Evolutionary conservation across 441 rosid species (phyloP).

Genomic region (Jatropha multifida): DNA sequence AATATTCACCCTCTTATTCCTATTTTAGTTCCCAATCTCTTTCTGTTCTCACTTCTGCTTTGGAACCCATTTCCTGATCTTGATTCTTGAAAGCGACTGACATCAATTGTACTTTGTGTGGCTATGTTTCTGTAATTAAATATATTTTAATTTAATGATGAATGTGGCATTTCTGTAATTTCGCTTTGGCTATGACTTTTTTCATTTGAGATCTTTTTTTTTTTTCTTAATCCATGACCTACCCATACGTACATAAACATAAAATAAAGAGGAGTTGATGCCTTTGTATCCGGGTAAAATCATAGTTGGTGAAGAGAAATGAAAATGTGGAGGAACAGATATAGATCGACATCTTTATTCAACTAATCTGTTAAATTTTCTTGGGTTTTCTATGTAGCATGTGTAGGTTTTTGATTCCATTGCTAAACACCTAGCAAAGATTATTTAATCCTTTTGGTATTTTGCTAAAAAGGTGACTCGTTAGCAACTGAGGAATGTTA

Average conservation of each 20-base stretch:
- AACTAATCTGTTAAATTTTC: background rate
- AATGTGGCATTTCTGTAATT: background rate
- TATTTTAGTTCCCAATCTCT: conserved; percentile 56
- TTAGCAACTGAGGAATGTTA: too few species aligned
- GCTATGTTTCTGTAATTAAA: background rate
- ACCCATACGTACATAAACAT: background rate
- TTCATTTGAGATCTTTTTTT: too few species aligned
- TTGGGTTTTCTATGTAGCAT: background rate
- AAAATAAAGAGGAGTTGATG: background rate
- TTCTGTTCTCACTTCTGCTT: conserved; percentile 52
- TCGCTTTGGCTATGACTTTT: background rate
- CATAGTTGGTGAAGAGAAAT: background rate
- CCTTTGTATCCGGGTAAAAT: background rate
- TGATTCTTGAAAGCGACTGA: conserved; percentile 14
- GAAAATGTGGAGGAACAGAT: background rate
- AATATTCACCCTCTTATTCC: conserved; percentile 59
- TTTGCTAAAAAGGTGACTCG: too few species aligned
- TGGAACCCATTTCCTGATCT: conserved; percentile 57
- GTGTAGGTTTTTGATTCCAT: background rate
- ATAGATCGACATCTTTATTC: background rate
- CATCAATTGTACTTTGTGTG: background rate
- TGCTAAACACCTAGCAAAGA: background rate
- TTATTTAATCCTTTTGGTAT: too few species aligned
- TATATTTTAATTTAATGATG: background rate
- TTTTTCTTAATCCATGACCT: background rate